These are phyloP conservation scores for Isabelozyma rhagii DNA, from an alignment of 805 yeast genomes.

Conservation along the genomic window DNA sequence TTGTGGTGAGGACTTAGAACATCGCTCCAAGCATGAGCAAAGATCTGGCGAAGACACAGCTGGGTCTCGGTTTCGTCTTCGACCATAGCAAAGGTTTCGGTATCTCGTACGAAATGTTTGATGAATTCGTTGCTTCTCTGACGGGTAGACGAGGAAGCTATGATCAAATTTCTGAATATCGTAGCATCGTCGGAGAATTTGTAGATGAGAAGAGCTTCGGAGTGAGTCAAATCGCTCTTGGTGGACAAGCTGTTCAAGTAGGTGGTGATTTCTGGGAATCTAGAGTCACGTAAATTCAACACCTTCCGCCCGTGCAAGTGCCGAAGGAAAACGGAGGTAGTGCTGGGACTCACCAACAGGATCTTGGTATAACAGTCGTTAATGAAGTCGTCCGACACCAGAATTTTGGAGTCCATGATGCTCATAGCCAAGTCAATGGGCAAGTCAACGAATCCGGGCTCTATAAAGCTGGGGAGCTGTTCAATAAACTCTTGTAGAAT, in stretches of 20 bases:
- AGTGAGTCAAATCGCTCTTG: conserved; percentile 12
- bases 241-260: conserved; percentile 29
- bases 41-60: conserved; percentile 2
- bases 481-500: conserved; percentile 6
- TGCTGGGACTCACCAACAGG: conserved; percentile 10
- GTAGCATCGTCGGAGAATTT: conserved; percentile 11
- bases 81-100: neutral
- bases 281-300: conserved; percentile 11
- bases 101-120: conserved; percentile 4
- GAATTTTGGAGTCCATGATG: conserved; percentile 18
- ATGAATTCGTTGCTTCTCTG: conserved; percentile 11
- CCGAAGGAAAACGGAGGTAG: conserved; percentile 1
- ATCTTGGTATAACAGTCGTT: conserved; percentile 33
- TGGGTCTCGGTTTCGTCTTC: neutral
- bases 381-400: conserved; percentile 21
- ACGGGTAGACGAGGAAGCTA: conserved; percentile 4
- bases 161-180: conserved; percentile 16
- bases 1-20: conserved; percentile 4
- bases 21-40: conserved; percentile 12
- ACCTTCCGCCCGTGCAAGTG: neutral
- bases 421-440: conserved; percentile 14
- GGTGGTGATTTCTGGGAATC: conserved; percentile 20
- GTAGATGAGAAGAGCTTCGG: conserved; percentile 19
- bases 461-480: conserved; percentile 20
- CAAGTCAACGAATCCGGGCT: conserved; percentile 20